These are phyloP conservation scores for Thuja plicata DNA, from an alignment of 83 land plant genomes.

Conservation along the genomic window DNA sequence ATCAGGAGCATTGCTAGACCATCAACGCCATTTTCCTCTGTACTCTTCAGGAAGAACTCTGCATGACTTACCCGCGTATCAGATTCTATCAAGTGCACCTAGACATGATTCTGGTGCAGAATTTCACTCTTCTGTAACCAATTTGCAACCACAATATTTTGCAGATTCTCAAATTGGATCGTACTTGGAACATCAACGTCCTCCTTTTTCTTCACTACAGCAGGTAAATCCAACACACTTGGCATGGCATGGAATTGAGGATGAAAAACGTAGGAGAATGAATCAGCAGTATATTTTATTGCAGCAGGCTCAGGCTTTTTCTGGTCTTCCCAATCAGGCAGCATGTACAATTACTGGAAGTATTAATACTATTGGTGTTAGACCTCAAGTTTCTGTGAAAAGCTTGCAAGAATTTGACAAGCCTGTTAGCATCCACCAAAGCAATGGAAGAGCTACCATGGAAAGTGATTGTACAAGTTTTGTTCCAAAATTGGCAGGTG, in stretches of 20 bases:
- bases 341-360: not conserved
- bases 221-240: constrained; percentile 19
- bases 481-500: not conserved
- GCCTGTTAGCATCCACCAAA: constrained; percentile 5
- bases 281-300: constrained; percentile 25
- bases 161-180: constrained; percentile 22
- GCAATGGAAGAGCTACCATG: not conserved
- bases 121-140: constrained; percentile 10
- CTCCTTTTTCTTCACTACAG: constrained; percentile 14
- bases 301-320: constrained; percentile 27
- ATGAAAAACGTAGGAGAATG: constrained; percentile 23
- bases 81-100: constrained; percentile 14
- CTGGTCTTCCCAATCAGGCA: constrained; percentile 14
- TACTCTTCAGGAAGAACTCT: not conserved
- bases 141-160: constrained; percentile 26
- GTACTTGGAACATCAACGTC: constrained; percentile 21
- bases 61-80: constrained; percentile 20
- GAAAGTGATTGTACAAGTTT: constrained; percentile 3
- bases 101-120: constrained; percentile 16
- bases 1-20: constrained; percentile 8
- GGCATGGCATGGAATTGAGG: constrained; percentile 19
- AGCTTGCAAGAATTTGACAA: constrained; percentile 15
- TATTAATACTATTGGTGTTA: constrained; percentile 9
- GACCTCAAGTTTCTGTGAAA: not conserved
- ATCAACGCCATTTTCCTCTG: not conserved